These are phyloP conservation scores for Pythium aquatile DNA, from an alignment of 352 stramenopile genomes.

Conservation along the genomic window DNA sequence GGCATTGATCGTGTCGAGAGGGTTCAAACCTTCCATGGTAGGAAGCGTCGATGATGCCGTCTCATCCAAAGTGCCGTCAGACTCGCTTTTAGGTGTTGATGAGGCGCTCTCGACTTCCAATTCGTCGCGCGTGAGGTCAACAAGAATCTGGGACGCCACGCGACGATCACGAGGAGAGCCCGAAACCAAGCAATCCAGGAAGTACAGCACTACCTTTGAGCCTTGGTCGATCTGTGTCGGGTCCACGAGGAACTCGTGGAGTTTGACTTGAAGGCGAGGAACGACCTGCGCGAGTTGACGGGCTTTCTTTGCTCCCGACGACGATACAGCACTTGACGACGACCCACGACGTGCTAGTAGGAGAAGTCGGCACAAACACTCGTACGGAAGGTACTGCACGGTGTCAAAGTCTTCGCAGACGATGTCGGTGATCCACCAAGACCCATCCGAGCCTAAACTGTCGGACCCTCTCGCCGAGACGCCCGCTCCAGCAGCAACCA, in stretches of 20 bases:
- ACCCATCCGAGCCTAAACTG: constrained; percentile 25
- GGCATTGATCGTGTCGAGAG: constrained; percentile 20
- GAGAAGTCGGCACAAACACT: constrained; percentile 77
- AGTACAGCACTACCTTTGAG: constrained; percentile 64
- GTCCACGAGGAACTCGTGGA: constrained; percentile 53
- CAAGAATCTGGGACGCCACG: constrained; percentile 64
- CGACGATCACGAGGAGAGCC: constrained; percentile 45
- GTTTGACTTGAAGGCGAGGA: constrained; percentile 49
- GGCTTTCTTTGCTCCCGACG: constrained; percentile 15
- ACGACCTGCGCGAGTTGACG: constrained; percentile 38
- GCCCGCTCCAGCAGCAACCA: constrained; percentile 51
- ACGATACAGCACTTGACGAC: not conserved
- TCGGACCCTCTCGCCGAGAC: constrained; percentile 18
- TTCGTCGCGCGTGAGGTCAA: constrained; percentile 42
- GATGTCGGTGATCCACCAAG: constrained; percentile 87
- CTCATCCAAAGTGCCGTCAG: constrained; percentile 32
- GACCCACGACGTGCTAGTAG: constrained; percentile 47
- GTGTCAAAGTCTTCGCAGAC: constrained; percentile 85
- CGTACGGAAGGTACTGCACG: constrained; percentile 73
- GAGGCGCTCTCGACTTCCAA: constrained; percentile 24
- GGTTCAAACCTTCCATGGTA: constrained; percentile 24
- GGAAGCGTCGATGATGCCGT: constrained; percentile 15
- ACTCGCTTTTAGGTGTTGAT: constrained; percentile 29
- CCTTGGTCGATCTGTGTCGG: constrained; percentile 36
- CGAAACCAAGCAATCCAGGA: constrained; percentile 67